Base-by-base conservation (phyloP, 2,329 filamentous ascomycete genomes). In the Fusarium burgessii region DNA sequence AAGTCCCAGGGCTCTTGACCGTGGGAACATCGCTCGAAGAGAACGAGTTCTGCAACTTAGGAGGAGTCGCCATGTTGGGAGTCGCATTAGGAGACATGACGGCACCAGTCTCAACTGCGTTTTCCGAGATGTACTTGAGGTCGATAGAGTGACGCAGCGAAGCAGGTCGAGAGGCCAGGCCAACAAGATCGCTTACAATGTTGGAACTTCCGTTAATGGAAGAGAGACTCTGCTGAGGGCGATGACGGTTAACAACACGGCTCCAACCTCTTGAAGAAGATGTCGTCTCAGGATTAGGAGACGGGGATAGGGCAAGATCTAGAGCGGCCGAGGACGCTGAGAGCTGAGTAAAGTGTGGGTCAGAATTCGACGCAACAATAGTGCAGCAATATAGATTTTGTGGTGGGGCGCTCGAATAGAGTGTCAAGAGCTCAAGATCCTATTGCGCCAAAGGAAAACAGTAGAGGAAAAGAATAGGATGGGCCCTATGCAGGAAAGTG, bases 21-120 rank as follows among this genome's bases (percentile, higher is more conserved):
- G 94, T 97, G 7, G 94, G 93, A 23, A 98, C 87, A 77, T 98
- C 95, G 80, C 92, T 96, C 58, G 93, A 90, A 13, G 96, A 98
- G 83, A 93, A 98, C 0, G 95, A 98, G 46, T 92, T 91, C 81
- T 95, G 93, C 62, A 97, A 82, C 84, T 93, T 94, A 33, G 91
- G 90, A 38, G 92, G 89, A 57, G 89, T 88, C 29, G 88, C 85
- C 79, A 92, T 87, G 65, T 81, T 80, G 65, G 87, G 84, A 62
- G 78, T 87, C 29, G 82, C 79, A 18, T 87, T 81, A 5, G 88
- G 82, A 32, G 86, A 81, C 68, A 86, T 82, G 51, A 82, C 77
- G 41, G 75, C 74, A 42, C 77, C 68, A 14, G 77, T 72, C 50
- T 86, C 85, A 20, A 79, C 73, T 6, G 80, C 74, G 68, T 76